These are phyloP conservation scores for Veloporphyrellus conicus DNA, from an alignment of 1,284 basidiomycete species.

Conservation along the genomic window DNA sequence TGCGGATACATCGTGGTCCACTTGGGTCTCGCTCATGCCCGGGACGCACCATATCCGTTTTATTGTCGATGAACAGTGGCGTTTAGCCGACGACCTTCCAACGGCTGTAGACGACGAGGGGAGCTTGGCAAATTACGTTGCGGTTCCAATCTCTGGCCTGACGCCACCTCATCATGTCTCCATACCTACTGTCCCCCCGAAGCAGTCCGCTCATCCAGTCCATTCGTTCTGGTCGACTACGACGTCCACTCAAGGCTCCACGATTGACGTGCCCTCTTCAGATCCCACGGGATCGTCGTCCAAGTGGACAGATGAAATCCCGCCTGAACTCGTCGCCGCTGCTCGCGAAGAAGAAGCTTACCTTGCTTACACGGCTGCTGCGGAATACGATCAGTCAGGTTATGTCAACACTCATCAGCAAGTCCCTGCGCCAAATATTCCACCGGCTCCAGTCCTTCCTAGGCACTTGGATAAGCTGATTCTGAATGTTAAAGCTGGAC, in stretches of 20 bases:
- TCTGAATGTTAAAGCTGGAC: constrained; percentile 60
- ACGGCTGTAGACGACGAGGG: constrained; percentile 95
- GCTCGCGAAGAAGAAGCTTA: constrained; percentile 82
- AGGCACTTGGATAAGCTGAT: constrained; percentile 93
- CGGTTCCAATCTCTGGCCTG: constrained; percentile 40
- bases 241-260: constrained; percentile 34
- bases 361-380: constrained; percentile 44
- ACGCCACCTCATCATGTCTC: constrained; percentile 28
- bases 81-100: constrained; percentile 73
- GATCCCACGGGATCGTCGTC: constrained; percentile 33
- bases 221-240: constrained; percentile 38
- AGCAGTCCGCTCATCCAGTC: constrained; percentile 25
- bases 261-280: constrained; percentile 21
- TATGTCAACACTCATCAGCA: constrained; percentile 20
- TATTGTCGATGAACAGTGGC: constrained; percentile 90
- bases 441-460: constrained; percentile 82
- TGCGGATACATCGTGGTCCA: constrained; percentile 39
- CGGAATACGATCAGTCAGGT: constrained; percentile 28
- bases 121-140: constrained; percentile 91
- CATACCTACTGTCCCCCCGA: constrained; percentile 39
- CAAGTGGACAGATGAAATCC: constrained; percentile 74
- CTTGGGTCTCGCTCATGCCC: constrained; percentile 64
- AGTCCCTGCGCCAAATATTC: constrained; percentile 68
- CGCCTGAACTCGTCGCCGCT: constrained; percentile 69
- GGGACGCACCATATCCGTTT: constrained; percentile 97